phyloP scores from a whole-genome alignment of 768 basidiomycete genomes.

The Pulveroboletus ravenelii region DNA sequence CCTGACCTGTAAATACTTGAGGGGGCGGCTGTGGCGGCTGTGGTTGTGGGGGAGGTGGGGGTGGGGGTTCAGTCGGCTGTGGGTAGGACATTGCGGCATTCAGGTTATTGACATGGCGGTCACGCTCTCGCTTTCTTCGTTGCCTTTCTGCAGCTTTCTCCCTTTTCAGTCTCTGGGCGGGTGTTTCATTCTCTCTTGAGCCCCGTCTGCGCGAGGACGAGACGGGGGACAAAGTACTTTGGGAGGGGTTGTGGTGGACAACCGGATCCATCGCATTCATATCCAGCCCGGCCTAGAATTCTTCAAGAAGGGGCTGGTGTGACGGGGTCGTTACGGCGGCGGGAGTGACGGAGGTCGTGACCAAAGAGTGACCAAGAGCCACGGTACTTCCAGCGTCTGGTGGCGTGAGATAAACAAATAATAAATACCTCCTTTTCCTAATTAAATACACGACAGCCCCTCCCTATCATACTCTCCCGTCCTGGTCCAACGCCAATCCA shows the following conservation, averaged over 20 bases:
- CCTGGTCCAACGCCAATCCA: slow-evolving; percentile 95
- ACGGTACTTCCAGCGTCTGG: neutral
- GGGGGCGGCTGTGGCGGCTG: slow-evolving; percentile 27
- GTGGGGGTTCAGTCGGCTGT: slow-evolving; percentile 30
- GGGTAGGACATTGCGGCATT: slow-evolving; percentile 42
- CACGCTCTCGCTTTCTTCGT: slow-evolving; percentile 75
- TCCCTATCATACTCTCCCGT: slow-evolving; percentile 68
- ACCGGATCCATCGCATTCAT: slow-evolving; percentile 34
- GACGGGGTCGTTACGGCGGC: slow-evolving; percentile 33
- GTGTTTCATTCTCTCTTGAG: slow-evolving; percentile 68
- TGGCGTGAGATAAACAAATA: slow-evolving; percentile 22
- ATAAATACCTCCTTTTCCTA: slow-evolving; percentile 5
- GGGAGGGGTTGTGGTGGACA: slow-evolving; percentile 30
- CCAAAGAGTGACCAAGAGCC: slow-evolving; percentile 25
- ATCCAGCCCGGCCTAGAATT: slow-evolving; percentile 8
- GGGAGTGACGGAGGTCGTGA: slow-evolving; percentile 34
- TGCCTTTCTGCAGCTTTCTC: slow-evolving; percentile 87
- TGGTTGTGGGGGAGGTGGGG: slow-evolving; percentile 31
- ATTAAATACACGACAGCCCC: slow-evolving; percentile 15
- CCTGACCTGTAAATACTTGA: slow-evolving; percentile 25
- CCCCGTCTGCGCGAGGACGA: slow-evolving; percentile 45
- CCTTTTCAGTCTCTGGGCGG: slow-evolving; percentile 67
- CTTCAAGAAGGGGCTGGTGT: slow-evolving; percentile 24
- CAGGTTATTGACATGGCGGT: slow-evolving; percentile 40
- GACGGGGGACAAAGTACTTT: slow-evolving; percentile 29